Evolutionary conservation across 768 basidiomycete species (phyloP), one percentile per base, ranked within the genome.

Genomic region (Suillus subaureus): DNA sequence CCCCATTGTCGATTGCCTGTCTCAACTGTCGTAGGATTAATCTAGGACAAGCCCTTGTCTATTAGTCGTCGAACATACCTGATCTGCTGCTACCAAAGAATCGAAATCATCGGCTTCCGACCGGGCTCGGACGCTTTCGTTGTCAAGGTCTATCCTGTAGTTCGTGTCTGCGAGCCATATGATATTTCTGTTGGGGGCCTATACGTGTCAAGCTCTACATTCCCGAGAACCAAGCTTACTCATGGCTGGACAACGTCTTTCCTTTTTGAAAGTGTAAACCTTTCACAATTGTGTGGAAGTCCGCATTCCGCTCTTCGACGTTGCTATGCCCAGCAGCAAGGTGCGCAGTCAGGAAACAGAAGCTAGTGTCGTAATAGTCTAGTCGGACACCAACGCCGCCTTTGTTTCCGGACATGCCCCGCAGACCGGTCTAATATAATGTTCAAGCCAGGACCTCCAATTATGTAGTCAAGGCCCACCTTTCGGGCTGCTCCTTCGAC

Each of bases 401-500:
- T 80, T 99, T 97, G 80, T 97, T 97, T 35, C 96, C 97, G 0
- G 95, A 95, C 87, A 99, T 95, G 15, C 97, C 97, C 40, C 91
- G 85, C 49, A 93, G 81, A 47, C 92, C 92, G n/a, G 93, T 94
- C 92, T 94, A 66, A 55, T 45, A 23, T 15, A 55, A 62, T 31
- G n/a, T 26, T 35, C 71, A 40, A 72, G 45, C 13, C 33, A 33
- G 39, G 28, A 23, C 12, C n/a, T 11, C 23, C 28, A 39, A 42
- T 47, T 61, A 23, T 45, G 13, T 61, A 6, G 13, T 35, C 57
- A 61, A 15, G 42, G 58, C 68, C n/a, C 65, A 93, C 96, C 84
- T 99, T 99, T 66, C 94, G 89, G 58, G 91, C 90, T 18, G 96
- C 83, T 12, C 89, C 94, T 77, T 99, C 97, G 6, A 99, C 97